A percentile compares a stretch with the other conserved stretches of the same genome.
These are phyloP conservation scores for Sicyos edulis DNA, from an alignment of 306 rosid genomes.

Conservation along the genomic window DNA sequence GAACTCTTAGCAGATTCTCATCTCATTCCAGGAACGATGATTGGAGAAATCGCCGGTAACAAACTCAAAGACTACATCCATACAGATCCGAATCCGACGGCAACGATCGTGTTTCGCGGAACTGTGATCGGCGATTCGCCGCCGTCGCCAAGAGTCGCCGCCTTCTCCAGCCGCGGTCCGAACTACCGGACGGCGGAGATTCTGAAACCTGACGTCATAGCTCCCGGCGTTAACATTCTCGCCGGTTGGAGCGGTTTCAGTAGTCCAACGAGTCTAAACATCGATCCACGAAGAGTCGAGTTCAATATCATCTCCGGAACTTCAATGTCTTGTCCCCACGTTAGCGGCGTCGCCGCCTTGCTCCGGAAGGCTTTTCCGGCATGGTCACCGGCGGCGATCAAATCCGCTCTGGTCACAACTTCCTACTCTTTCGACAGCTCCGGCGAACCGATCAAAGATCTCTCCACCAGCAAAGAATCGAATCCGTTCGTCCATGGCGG, in stretches of 20 bases:
- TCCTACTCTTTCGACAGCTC: slow-evolving; percentile 63
- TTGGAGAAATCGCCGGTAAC: slow-evolving; percentile 60
- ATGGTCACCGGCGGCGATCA: too few species aligned
- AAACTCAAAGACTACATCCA: slow-evolving; percentile 49
- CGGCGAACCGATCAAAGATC: slow-evolving; percentile 53
- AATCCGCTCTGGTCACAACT: slow-evolving; percentile 74
- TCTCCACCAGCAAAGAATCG: slow-evolving; percentile 60
- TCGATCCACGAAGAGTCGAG: too few species aligned
- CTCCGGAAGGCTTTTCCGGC: too few species aligned
- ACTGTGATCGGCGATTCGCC: slow-evolving; percentile 71
- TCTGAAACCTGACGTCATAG: slow-evolving; percentile 84
- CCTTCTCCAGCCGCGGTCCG: slow-evolving; percentile 91
- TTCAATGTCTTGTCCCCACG: too few species aligned
- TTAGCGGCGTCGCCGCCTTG: too few species aligned
- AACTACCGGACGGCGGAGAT: slow-evolving; percentile 57
- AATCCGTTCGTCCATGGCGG: slow-evolving; percentile 73
- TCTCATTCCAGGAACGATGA: slow-evolving; percentile 72
- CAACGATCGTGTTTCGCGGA: slow-evolving; percentile 54
- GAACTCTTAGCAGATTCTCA: slow-evolving; percentile 84
- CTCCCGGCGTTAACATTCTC: too few species aligned
- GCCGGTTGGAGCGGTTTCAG: too few species aligned
- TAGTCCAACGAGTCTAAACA: too few species aligned
- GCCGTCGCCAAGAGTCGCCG: slow-evolving; percentile 67
- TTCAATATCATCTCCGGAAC: too few species aligned
- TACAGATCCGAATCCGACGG: slow-evolving; percentile 37